Percentiles rank a stretch among this genome's conserved stretches.
Evolutionary conservation across 352 stramenopile genomes (phyloP).

Genomic region (Thraustochytrium striatum): DNA sequence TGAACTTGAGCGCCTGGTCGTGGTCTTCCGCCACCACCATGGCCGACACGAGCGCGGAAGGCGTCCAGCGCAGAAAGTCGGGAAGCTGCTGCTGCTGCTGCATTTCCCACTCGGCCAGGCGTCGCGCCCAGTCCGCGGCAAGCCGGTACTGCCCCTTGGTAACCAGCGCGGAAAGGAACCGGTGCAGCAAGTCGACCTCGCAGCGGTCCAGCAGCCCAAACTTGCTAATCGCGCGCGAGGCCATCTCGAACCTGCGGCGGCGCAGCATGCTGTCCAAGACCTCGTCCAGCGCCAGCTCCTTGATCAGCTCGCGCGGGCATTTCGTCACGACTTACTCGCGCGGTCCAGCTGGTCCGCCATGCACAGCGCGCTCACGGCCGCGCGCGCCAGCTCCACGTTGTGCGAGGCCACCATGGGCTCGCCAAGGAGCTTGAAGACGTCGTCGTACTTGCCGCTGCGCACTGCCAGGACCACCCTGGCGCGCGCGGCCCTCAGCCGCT

Average conservation of each 20-base stretch:
- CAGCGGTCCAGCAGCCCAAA: conserved; percentile 38
- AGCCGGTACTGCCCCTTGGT: conserved; percentile 42
- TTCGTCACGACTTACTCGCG: background rate
- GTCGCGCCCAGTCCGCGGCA: conserved; percentile 28
- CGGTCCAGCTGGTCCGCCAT: background rate
- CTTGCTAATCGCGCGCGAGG: conserved; percentile 27
- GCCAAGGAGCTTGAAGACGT: background rate
- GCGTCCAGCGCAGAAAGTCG: conserved; percentile 35
- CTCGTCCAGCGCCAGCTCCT: conserved; percentile 1
- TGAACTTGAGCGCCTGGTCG: conserved; percentile 45
- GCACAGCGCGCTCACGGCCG: background rate
- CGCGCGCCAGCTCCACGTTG: background rate
- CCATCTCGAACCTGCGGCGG: conserved; percentile 31
- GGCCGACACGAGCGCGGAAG: conserved; percentile 21
- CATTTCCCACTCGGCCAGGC: conserved; percentile 38
- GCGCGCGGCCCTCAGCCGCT: background rate
- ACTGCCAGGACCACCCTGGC: background rate
- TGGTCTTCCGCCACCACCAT: conserved; percentile 30
- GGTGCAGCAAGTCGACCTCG: conserved; percentile 24
- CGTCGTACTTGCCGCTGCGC: background rate
- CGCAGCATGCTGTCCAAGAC: conserved; percentile 31
- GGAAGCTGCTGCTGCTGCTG: conserved; percentile 14
- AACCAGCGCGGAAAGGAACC: conserved; percentile 30
- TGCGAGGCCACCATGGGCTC: no score
- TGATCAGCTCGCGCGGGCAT: background rate